A percentile compares a stretch with the other conserved stretches of the same genome.
Evolutionary conservation across 352 stramenopile species (phyloP).

Genomic region (Phytophthora cactorum): DNA sequence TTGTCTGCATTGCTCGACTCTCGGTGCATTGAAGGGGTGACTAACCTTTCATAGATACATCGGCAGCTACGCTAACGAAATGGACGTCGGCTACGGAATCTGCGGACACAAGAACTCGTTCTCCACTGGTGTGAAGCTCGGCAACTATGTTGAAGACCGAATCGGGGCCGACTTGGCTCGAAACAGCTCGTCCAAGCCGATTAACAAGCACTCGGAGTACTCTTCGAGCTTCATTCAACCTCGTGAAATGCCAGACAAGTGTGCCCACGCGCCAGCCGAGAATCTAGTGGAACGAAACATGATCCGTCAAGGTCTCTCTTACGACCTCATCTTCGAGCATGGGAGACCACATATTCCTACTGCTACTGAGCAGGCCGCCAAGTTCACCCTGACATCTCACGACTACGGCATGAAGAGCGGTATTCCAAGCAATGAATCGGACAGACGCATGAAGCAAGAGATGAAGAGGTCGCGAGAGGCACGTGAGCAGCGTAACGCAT

Average conservation of each 20-base stretch:
- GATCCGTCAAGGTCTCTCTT: constrained; percentile 63
- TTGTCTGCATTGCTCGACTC: constrained; percentile 11
- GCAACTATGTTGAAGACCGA: constrained; percentile 86
- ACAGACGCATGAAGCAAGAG: constrained; percentile 46
- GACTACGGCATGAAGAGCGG: constrained; percentile 51
- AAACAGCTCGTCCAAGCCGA: constrained; percentile 40
- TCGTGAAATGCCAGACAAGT: constrained; percentile 62
- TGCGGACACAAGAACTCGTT: constrained; percentile 89
- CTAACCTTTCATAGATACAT: neutral
- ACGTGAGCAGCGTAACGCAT: constrained; percentile 47
- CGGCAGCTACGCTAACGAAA: constrained; percentile 12
- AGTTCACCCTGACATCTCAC: constrained; percentile 65
- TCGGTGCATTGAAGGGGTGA: neutral
- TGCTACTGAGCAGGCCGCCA: constrained; percentile 44
- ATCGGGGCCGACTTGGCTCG: constrained; percentile 61
- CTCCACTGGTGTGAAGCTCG: constrained; percentile 72
- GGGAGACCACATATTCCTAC: constrained; percentile 54
- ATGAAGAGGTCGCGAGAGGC: constrained; percentile 47
- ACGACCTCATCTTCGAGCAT: constrained; percentile 81
- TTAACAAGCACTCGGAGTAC: constrained; percentile 57
- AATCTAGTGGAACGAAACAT: constrained; percentile 58
- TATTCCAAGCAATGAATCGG: constrained; percentile 40
- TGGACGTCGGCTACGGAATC: constrained; percentile 70
- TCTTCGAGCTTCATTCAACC: constrained; percentile 65
- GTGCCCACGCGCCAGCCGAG: constrained; percentile 49